A percentile compares a stretch with the other conserved stretches of the same genome.
phyloP scores from a whole-genome alignment of 2,329 filamentous ascomycete species.

The Phaeoacremonium minimum region DNA sequence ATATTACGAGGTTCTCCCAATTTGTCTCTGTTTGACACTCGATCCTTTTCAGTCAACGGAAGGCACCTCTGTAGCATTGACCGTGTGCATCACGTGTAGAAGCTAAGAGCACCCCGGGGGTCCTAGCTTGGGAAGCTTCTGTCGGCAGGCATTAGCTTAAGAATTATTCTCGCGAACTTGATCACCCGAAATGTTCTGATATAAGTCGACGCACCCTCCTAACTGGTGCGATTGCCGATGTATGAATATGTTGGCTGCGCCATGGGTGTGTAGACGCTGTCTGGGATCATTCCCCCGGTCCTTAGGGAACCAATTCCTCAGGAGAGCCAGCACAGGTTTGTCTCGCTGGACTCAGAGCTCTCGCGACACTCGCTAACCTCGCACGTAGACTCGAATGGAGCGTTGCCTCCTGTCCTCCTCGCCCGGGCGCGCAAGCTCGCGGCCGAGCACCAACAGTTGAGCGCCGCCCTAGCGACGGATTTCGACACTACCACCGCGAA shows the following conservation, averaged over 20 bases:
- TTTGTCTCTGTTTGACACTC: too few relatives aligned
- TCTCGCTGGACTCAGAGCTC: not conserved
- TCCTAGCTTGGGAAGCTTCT: too few relatives aligned
- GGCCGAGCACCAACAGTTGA: slow-evolving; percentile 53
- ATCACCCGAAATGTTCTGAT: too few relatives aligned
- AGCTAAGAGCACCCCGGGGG: too few relatives aligned
- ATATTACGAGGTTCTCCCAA: too few relatives aligned
- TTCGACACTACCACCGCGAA: slow-evolving; percentile 57
- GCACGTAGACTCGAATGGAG: slow-evolving; percentile 11
- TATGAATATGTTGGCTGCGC: slow-evolving; percentile 31
- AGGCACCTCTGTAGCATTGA: too few relatives aligned
- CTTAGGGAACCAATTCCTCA: slow-evolving; percentile 23
- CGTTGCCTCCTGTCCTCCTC: slow-evolving; percentile 51
- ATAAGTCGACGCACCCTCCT: too few relatives aligned
- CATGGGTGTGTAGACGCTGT: slow-evolving; percentile 51
- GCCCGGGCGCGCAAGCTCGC: slow-evolving; percentile 54
- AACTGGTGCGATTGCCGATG: slow-evolving; percentile 7
- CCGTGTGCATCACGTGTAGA: too few relatives aligned
- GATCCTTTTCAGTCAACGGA: too few relatives aligned
- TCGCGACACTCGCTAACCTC: not conserved
- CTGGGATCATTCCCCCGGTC: slow-evolving; percentile 28
- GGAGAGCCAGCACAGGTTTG: slow-evolving; percentile 40
- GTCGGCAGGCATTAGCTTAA: too few relatives aligned
- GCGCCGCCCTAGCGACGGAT: slow-evolving; percentile 40
- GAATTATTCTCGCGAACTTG: too few relatives aligned